Evolutionary conservation across 257 asterid species (phyloP).

Genomic region (Plantago elongata): DNA sequence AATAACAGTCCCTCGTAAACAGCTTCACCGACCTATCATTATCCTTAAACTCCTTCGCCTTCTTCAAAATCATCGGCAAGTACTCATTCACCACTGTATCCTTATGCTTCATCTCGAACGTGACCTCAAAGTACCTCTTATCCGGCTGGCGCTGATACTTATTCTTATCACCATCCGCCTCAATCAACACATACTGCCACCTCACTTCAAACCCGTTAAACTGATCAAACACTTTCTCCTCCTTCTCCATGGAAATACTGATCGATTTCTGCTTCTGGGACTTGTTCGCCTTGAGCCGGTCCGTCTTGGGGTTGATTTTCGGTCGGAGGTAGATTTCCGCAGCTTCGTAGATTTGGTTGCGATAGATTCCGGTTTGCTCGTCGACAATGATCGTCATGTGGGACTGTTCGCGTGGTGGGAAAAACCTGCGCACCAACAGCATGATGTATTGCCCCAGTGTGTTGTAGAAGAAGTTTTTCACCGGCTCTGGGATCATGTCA

Average conservation of each 20-base stretch:
- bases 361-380: constrained; percentile 50
- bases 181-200: constrained; percentile 56
- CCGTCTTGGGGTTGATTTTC: constrained; percentile 44
- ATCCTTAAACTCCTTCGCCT: constrained; percentile 46
- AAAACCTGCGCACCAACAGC: constrained; percentile 23
- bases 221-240: constrained; percentile 34
- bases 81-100: constrained; percentile 42
- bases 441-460: constrained; percentile 29
- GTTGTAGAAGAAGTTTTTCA: constrained; percentile 27
- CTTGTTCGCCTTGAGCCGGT: constrained; percentile 46
- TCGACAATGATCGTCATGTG: constrained; percentile 56
- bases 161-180: constrained; percentile 31
- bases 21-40: constrained; percentile 48
- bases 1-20: constrained; percentile 55
- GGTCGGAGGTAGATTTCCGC: constrained; percentile 66
- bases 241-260: constrained; percentile 47
- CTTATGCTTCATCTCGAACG: constrained; percentile 35
- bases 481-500: constrained; percentile 48
- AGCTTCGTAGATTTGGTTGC: constrained; percentile 63
- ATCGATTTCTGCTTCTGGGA: constrained; percentile 43
- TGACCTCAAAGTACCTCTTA: constrained; percentile 59
- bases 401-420: constrained; percentile 22
- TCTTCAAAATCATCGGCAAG: constrained; percentile 46
- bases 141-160: constrained; percentile 28
- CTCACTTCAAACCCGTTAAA: constrained; percentile 28